These are phyloP conservation scores for Mortierella sp. DNA, from an alignment of 371 early-diverging fungal species.

Conservation along the genomic window DNA sequence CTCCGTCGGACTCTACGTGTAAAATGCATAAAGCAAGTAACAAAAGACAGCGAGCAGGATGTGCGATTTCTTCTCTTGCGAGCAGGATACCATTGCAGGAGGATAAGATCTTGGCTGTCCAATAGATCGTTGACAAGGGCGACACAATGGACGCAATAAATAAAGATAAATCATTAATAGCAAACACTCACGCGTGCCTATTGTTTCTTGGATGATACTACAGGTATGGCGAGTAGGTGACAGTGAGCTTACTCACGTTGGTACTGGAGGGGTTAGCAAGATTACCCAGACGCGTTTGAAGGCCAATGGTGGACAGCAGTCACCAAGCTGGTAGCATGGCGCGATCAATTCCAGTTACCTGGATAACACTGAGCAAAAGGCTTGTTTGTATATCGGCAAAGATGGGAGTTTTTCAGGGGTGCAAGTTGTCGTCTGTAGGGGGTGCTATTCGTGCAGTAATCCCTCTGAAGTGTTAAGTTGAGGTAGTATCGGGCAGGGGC, in stretches of 20 bases:
- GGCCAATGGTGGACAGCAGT: not conserved
- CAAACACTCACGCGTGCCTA: not conserved
- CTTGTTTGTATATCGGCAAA: too few species aligned
- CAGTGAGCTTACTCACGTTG: not conserved
- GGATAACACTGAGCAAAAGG: too few species aligned
- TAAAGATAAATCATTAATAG: not conserved
- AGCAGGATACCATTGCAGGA: constrained; percentile 11
- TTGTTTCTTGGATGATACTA: not conserved
- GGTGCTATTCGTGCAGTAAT: too few species aligned
- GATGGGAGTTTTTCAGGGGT: too few species aligned
- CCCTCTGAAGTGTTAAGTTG: too few species aligned
- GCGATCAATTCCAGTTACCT: too few species aligned
- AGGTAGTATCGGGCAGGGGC: not conserved
- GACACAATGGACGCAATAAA: not conserved
- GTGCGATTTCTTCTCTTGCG: not conserved
- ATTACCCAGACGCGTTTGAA: not conserved
- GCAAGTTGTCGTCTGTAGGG: too few species aligned
- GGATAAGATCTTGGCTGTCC: not conserved
- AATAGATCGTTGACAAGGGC: not conserved
- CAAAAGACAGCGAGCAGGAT: not conserved
- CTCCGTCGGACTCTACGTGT: constrained; percentile 50
- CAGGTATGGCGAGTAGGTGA: not conserved
- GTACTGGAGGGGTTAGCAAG: not conserved
- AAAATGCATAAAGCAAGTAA: not conserved
- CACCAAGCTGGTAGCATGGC: not conserved